Conservation (phyloP, 202 grass and related monocot species). For the Schoenoplectus triqueter region DNA sequence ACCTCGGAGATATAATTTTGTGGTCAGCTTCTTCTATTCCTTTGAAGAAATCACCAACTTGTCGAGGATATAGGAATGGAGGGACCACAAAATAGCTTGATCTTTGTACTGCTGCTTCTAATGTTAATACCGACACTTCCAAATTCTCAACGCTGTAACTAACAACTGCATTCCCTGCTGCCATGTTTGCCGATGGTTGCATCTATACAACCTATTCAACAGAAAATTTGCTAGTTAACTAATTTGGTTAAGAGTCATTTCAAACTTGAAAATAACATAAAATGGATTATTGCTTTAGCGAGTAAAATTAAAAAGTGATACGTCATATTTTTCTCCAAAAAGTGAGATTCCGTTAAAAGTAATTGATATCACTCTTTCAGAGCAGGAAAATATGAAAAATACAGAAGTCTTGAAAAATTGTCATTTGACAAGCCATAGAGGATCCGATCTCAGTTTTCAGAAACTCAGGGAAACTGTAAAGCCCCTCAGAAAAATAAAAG, state of each 20-base stretch:
- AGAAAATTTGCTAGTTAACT: slow-evolving; percentile 16
- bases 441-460: slow-evolving; percentile 39
- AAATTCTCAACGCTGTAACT: slow-evolving; percentile 72
- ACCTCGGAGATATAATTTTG: slow-evolving; percentile 90
- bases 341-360: not conserved
- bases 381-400: not conserved
- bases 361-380: not conserved
- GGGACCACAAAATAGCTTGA: slow-evolving; percentile 77
- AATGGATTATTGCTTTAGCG: not conserved
- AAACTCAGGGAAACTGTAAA: slow-evolving; percentile 63
- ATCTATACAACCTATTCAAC: slow-evolving; percentile 70
- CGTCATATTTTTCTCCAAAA: slow-evolving; percentile 3
- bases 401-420: not conserved
- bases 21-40: slow-evolving; percentile 88
- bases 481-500: slow-evolving; percentile 42
- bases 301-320: not conserved
- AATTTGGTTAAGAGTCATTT: slow-evolving; percentile 41
- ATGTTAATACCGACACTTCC: slow-evolving; percentile 70
- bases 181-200: slow-evolving; percentile 70
- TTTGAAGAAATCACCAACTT: slow-evolving; percentile 83
- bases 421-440: not conserved
- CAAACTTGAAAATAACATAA: not conserved
- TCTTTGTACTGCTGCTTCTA: slow-evolving; percentile 83
- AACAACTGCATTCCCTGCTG: slow-evolving; percentile 64
- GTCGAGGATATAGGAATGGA: slow-evolving; percentile 65